Percentiles rank a stretch among this genome's conserved stretches.
Evolutionary conservation across 192 early-diverging fungal species (phyloP).

Genomic region (Mortierella claussenii): DNA sequence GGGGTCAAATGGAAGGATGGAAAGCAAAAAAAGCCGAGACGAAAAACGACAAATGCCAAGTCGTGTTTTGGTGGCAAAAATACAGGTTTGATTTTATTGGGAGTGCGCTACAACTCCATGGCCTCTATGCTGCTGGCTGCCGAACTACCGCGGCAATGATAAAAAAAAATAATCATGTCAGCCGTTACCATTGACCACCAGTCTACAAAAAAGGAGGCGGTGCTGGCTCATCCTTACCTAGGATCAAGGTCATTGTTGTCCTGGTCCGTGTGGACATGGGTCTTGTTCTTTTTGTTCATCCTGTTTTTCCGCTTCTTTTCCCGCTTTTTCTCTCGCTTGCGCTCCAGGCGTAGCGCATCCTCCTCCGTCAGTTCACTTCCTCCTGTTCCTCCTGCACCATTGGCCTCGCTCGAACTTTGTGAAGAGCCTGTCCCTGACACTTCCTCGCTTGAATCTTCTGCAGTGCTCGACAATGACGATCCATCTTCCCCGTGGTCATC

Average conservation of each 20-base stretch:
- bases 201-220: not conserved
- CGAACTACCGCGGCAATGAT: not conserved
- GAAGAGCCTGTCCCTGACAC: slow-evolving; percentile 4
- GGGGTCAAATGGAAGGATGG: too few relatives aligned
- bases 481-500: too few relatives aligned
- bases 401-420: not conserved
- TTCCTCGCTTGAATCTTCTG: not conserved
- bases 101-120: not conserved
- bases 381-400: not conserved
- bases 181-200: not conserved
- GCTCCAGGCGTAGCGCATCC: slow-evolving; percentile 22
- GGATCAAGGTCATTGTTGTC: too few relatives aligned
- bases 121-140: too few relatives aligned
- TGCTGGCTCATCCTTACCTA: not conserved
- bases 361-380: slow-evolving; percentile 9
- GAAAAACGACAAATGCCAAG: too few relatives aligned
- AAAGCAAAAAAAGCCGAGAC: too few relatives aligned
- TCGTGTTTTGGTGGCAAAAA: not conserved
- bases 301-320: slow-evolving; percentile 40
- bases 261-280: too few relatives aligned
- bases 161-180: not conserved
- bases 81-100: not conserved
- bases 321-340: slow-evolving; percentile 25
- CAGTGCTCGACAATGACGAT: not conserved
- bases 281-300: slow-evolving; percentile 48